phyloP scores from a whole-genome alignment of 1,284 basidiomycete genomes.

The Tylopilus orsonianus region DNA sequence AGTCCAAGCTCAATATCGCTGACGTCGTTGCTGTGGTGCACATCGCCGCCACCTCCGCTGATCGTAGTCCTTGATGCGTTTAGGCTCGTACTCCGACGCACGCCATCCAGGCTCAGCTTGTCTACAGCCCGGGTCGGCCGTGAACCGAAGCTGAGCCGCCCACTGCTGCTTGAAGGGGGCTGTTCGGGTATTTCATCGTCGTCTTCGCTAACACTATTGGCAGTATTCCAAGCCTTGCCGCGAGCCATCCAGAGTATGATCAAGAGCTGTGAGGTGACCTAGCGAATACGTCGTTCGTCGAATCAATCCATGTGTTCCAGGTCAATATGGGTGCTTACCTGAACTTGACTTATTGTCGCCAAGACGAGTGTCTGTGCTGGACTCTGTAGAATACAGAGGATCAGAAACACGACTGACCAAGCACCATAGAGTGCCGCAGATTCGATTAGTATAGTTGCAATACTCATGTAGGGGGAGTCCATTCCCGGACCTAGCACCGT shows the following conservation, averaged over 20 bases:
- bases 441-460: slow-evolving; percentile 28
- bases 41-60: neutral
- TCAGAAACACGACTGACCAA: slow-evolving; percentile 30
- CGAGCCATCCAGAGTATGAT: slow-evolving; percentile 29
- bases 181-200: neutral
- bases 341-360: slow-evolving; percentile 29
- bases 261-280: slow-evolving; percentile 31
- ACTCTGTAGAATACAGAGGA: slow-evolving; percentile 23
- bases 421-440: slow-evolving; percentile 31
- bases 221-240: slow-evolving; percentile 20
- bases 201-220: neutral
- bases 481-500: slow-evolving; percentile 12
- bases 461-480: slow-evolving; percentile 26
- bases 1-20: slow-evolving; percentile 17
- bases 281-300: neutral
- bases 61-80: slow-evolving; percentile 18
- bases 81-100: neutral
- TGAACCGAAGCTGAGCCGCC: slow-evolving; percentile 10
- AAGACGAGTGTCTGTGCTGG: slow-evolving; percentile 30
- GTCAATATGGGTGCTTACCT: slow-evolving; percentile 21
- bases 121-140: slow-evolving; percentile 1
- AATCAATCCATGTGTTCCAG: neutral
- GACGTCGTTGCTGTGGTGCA: neutral
- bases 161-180: neutral
- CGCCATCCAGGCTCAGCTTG: neutral